A percentile compares a stretch with the other conserved stretches of the same genome.
phyloP scores from a whole-genome alignment of 2,329 filamentous ascomycete species.

The Botrytis fabae region DNA sequence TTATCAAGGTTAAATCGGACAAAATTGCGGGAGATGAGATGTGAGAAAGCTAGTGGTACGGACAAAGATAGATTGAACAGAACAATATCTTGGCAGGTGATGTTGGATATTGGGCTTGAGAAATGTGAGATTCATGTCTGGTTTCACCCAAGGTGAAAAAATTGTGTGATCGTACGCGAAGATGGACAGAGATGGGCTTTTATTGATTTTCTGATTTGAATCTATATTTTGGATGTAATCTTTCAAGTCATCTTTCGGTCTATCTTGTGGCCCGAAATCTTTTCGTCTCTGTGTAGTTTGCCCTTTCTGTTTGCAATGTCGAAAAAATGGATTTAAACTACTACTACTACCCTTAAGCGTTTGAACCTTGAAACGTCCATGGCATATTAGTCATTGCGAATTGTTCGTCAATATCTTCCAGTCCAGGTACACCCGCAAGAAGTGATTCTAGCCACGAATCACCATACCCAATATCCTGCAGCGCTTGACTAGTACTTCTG shows the following conservation, averaged over 20 bases:
- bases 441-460: constrained; percentile 18
- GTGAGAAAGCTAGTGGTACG: no score
- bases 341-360: neutral
- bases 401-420: constrained; percentile 11
- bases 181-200: neutral
- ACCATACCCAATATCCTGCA: constrained; percentile 1
- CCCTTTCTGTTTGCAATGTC: neutral
- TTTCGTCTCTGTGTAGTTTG: neutral
- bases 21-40: neutral
- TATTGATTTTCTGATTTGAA: neutral
- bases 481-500: neutral
- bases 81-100: neutral
- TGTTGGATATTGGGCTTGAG: neutral
- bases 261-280: neutral
- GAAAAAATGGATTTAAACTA: rapidly evolving
- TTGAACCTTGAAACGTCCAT: neutral
- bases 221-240: neutral
- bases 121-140: neutral
- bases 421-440: constrained; percentile 10
- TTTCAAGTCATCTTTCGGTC: neutral
- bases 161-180: neutral
- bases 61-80: neutral
- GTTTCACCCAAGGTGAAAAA: neutral
- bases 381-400: neutral
- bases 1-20: neutral